A percentile compares a stretch with the other conserved stretches of the same genome.
Evolutionary conservation across 768 basidiomycete genomes (phyloP).

Genomic region (Amanita subjunquillea): DNA sequence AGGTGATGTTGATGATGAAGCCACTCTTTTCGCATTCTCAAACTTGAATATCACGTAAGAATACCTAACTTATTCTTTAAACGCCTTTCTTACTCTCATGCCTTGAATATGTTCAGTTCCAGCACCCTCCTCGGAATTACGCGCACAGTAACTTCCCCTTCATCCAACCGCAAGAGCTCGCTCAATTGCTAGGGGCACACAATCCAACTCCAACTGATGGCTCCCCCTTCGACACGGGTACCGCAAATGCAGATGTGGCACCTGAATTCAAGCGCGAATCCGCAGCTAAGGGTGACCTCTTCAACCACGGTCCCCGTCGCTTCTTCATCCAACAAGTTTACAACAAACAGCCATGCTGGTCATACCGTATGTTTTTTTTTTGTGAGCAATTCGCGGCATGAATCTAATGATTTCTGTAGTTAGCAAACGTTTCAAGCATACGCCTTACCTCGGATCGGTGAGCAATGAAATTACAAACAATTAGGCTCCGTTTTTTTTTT

Average conservation of each 20-base stretch:
- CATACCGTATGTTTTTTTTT: slow-evolving; percentile 20
- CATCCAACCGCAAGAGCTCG: background rate
- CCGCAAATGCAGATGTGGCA: slow-evolving; percentile 26
- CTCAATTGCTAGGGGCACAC: slow-evolving; percentile 14
- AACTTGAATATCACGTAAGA: slow-evolving; percentile 33
- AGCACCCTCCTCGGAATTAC: no score
- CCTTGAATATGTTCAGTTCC: no score
- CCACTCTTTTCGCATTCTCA: slow-evolving; percentile 36
- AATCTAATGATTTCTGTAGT: slow-evolving; percentile 7
- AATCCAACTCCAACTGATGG: slow-evolving; percentile 30
- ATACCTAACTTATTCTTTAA: background rate
- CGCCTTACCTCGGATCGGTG: slow-evolving; percentile 14
- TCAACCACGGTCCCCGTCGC: slow-evolving; percentile 23
- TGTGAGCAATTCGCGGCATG: slow-evolving; percentile 6
- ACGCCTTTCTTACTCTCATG: no score
- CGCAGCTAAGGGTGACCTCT: slow-evolving; percentile 24
- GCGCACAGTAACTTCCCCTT: background rate
- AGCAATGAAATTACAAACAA: background rate
- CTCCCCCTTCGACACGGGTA: slow-evolving; percentile 42
- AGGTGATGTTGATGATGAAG: slow-evolving; percentile 50
- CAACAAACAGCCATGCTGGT: slow-evolving; percentile 28
- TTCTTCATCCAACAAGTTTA: slow-evolving; percentile 24
- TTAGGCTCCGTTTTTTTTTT: background rate
- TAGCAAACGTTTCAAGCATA: slow-evolving; percentile 13
- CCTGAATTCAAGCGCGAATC: slow-evolving; percentile 31